Evolutionary conservation across 805 yeast genomes (phyloP).

Genomic region (Ascoidea asiatica): DNA sequence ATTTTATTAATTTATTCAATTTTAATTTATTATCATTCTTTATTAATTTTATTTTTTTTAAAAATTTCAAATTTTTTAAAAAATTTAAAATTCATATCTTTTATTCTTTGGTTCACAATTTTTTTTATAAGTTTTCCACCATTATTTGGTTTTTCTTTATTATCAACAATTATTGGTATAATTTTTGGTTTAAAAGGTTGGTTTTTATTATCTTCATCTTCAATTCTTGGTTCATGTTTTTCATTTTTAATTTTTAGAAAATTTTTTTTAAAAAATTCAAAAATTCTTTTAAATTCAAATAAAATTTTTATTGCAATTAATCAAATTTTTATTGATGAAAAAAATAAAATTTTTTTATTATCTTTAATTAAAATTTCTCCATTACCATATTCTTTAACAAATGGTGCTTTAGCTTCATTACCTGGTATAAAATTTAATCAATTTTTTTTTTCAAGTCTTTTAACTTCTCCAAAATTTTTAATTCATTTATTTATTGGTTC

Average conservation of each 20-base stretch:
- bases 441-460: constrained; percentile 55
- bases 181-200: constrained; percentile 74
- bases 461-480: constrained; percentile 76
- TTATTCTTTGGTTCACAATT: constrained; percentile 36
- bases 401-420: constrained; percentile 84
- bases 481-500: constrained; percentile 69
- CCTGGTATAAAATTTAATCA: constrained; percentile 55
- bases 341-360: constrained; percentile 51
- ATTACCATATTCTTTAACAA: constrained; percentile 81
- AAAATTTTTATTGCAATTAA: constrained; percentile 62
- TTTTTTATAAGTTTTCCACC: constrained; percentile 83
- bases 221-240: constrained; percentile 60
- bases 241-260: constrained; percentile 60
- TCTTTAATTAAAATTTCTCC: constrained; percentile 78
- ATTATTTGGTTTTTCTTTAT: constrained; percentile 63
- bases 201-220: constrained; percentile 56
- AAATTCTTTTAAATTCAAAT: constrained; percentile 42
- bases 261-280: constrained; percentile 43
- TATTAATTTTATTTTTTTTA: constrained; percentile 16
- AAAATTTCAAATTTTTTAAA: constrained; percentile 31
- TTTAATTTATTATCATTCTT: neutral
- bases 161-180: constrained; percentile 62
- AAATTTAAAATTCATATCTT: constrained; percentile 24
- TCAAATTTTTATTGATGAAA: constrained; percentile 50
- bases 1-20: constrained; percentile 1